A percentile compares a stretch with the other conserved stretches of the same genome.
These are phyloP conservation scores for Termitomyces sp. DNA, from an alignment of 768 basidiomycete genomes.

Conservation along the genomic window DNA sequence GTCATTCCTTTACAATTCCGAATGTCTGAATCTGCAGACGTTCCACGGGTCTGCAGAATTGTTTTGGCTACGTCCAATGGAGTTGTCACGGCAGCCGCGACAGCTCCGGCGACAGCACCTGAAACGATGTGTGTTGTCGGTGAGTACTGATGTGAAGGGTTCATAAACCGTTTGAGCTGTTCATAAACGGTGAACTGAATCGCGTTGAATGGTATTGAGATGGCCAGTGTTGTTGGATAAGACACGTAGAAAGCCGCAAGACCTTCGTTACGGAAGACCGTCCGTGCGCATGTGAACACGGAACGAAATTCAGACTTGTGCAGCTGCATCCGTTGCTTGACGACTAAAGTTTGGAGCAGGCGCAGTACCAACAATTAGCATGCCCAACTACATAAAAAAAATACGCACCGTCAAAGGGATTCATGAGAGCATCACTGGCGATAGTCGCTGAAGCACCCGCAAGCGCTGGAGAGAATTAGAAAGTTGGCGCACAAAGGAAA, in stretches of 20 bases:
- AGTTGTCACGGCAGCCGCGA: slow-evolving; percentile 93
- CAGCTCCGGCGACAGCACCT: slow-evolving; percentile 87
- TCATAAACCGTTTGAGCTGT: slow-evolving; percentile 79
- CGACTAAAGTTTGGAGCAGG: slow-evolving; percentile 47
- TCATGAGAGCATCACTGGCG: slow-evolving; percentile 96
- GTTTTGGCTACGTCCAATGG: slow-evolving; percentile 98
- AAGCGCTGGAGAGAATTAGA: slow-evolving; percentile 45
- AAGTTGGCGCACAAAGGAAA: not conserved
- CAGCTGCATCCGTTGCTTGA: slow-evolving; percentile 99
- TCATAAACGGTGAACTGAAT: slow-evolving; percentile 98
- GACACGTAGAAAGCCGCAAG: slow-evolving; percentile 93
- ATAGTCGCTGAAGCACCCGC: slow-evolving; percentile 95
- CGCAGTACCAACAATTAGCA: not conserved
- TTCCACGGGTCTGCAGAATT: slow-evolving; percentile 90
- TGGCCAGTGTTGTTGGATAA: slow-evolving; percentile 95
- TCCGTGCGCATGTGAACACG: slow-evolving; percentile 77
- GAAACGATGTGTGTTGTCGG: slow-evolving; percentile 91
- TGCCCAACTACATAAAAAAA: not conserved
- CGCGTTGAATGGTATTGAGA: slow-evolving; percentile 97
- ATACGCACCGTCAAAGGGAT: slow-evolving; percentile 92
- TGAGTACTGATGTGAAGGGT: slow-evolving; percentile 83
- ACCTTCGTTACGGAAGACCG: slow-evolving; percentile 84
- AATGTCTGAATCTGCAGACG: slow-evolving; percentile 82
- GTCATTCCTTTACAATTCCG: slow-evolving; percentile 77
- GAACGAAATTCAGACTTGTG: slow-evolving; percentile 90